Evolutionary conservation across 768 basidiomycete genomes (phyloP).

Genomic region (Thelephora ganbajun): DNA sequence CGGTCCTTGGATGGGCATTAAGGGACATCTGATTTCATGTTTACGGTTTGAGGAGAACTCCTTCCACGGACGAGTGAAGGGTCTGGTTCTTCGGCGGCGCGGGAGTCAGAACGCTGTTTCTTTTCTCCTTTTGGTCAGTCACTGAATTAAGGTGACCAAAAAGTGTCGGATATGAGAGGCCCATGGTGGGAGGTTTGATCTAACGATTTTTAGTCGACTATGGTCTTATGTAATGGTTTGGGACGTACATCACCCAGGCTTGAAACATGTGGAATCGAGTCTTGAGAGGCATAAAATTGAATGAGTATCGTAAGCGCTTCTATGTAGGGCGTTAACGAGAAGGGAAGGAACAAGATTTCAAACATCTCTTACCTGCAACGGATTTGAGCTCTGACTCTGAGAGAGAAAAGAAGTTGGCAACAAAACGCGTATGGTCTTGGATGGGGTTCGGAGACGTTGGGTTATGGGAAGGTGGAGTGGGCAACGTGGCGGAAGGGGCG

Average conservation of each 20-base stretch:
- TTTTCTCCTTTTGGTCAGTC: background rate
- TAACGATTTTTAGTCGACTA: conserved; percentile 3
- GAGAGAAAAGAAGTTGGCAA: conserved; percentile 53
- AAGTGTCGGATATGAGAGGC: conserved; percentile 10
- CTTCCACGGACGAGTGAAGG: conserved; percentile 8
- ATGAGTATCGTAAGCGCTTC: conserved; percentile 43
- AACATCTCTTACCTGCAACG: conserved; percentile 39
- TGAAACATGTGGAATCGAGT: conserved; percentile 36
- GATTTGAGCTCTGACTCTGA: conserved; percentile 39
- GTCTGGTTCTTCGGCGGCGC: conserved; percentile 4
- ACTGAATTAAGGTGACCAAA: conserved; percentile 12
- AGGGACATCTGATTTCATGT: too few relatives aligned
- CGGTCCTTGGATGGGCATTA: too few relatives aligned
- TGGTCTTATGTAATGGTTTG: background rate
- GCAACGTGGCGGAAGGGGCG: conserved; percentile 62
- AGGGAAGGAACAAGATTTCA: conserved; percentile 1
- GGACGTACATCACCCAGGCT: conserved; percentile 26
- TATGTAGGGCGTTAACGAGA: conserved; percentile 15
- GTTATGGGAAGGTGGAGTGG: conserved; percentile 70
- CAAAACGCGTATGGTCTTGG: conserved; percentile 31
- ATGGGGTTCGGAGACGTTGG: conserved; percentile 51
- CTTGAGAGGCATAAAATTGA: conserved; percentile 20
- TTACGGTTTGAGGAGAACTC: conserved; percentile 4
- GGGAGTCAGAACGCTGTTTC: conserved; percentile 4
- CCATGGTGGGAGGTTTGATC: conserved; percentile 15